Evolutionary conservation across 1,284 basidiomycete genomes (phyloP), one percentile per base, ranked within the genome.

Genomic region (Heterobasidion irregulare): DNA sequence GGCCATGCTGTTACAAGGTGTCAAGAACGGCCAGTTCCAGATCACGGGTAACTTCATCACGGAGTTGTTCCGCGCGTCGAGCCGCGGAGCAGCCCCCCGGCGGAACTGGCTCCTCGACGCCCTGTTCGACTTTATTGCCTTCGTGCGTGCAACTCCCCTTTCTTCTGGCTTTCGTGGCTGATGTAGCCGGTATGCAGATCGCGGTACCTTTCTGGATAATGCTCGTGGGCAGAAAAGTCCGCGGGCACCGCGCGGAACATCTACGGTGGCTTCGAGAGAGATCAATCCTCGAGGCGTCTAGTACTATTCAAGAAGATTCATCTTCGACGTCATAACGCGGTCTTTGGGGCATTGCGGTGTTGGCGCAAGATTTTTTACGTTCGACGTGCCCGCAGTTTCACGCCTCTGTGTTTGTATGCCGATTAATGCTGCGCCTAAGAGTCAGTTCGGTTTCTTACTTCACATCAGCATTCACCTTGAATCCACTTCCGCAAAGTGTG

Each of bases 11-110:
- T 26, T 26, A 26, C 26, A 26, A 26, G 26, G 26, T 26, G 76
- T 95, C n/a, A 75, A 84, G 61, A 80, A 76, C 32, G 88, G 87
- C 18, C 69, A 91, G 35, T 84, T 83, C 61, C 88, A 94, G 62
- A 92, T 94, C 61, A 83, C 88, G 0, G 82, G 79, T 36, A 86
- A 92, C 64, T 68, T 92, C 18, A 73, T 88, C 36, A 82, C 84
- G 2, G 72, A 80, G 54, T 62, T 94, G 26, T 86, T 95, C 69
- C 77, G 88, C 47, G 77, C 83, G 6, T 79, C 77, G 2, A 82
- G 83, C 5, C 79, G 86, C 18, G 92, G 89, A 4, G 72, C 81
- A 26, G 76, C 87, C 0, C 89, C 89, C 1, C 70, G 77, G n/a
- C 83, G 82, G 63, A 86, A 83, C 63, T 63, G 76, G 38, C 55